Evolutionary conservation across 176 grass and related monocot genomes (phyloP).

Genomic region (Oryza meyeriana): DNA sequence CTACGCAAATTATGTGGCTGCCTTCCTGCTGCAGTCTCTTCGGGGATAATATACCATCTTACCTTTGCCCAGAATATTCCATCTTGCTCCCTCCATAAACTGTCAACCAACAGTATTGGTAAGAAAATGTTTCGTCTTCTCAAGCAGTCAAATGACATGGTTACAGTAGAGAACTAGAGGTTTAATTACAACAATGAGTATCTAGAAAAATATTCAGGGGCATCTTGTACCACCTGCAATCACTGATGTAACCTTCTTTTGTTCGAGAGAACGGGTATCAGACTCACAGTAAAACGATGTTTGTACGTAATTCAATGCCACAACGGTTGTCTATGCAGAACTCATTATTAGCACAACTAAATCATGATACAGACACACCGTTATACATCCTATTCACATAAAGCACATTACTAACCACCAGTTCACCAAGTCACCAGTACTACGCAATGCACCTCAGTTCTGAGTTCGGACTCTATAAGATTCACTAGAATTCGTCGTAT

Average conservation of each 20-base stretch:
- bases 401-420: background rate
- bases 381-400: background rate
- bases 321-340: background rate
- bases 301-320: background rate
- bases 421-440: background rate
- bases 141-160: background rate
- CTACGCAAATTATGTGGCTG: slow-evolving; percentile 90
- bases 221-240: background rate
- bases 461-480: slow-evolving; percentile 1
- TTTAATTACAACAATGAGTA: background rate
- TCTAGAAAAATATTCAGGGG: background rate
- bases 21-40: slow-evolving; percentile 92
- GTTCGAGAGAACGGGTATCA: background rate
- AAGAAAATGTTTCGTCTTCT: background rate
- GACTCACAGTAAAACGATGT: background rate
- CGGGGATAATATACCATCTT: slow-evolving; percentile 85
- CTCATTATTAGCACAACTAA: background rate
- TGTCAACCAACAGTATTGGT: slow-evolving; percentile 19
- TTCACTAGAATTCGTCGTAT: background rate
- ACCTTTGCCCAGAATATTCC: slow-evolving; percentile 69
- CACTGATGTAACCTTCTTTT: background rate
- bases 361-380: background rate
- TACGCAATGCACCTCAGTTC: background rate
- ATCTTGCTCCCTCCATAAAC: slow-evolving; percentile 78
- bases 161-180: background rate